phyloP scores from a whole-genome alignment of 2,329 filamentous ascomycete species.

The Pseudocercospora fuligena region DNA sequence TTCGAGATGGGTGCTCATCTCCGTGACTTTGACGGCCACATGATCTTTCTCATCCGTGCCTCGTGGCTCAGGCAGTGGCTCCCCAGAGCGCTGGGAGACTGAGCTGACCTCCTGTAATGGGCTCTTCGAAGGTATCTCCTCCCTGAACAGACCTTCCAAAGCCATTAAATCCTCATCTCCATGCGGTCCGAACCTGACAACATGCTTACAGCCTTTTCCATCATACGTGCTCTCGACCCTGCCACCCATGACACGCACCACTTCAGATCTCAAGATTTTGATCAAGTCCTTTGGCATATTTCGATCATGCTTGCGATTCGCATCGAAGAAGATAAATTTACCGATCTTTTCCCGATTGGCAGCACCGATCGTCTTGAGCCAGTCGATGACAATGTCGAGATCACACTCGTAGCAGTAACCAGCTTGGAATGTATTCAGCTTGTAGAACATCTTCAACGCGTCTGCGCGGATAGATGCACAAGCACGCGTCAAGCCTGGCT shows the following conservation, averaged over 20 bases:
- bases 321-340: constrained; percentile 26
- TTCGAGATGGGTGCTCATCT: neutral
- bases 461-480: constrained; percentile 28
- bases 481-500: constrained; percentile 29
- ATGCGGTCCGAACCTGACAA: constrained; percentile 18
- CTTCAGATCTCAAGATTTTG: constrained; percentile 20
- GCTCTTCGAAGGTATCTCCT: neutral
- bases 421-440: constrained; percentile 28
- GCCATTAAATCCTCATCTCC: constrained; percentile 21
- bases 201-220: constrained; percentile 22
- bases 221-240: constrained; percentile 20
- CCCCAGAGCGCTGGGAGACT: neutral
- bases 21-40: neutral
- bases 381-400: constrained; percentile 20
- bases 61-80: neutral
- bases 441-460: constrained; percentile 34
- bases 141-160: constrained; percentile 20
- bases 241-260: constrained; percentile 22
- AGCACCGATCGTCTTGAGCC: constrained; percentile 26
- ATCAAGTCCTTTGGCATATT: constrained; percentile 24
- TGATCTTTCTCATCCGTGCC: neutral
- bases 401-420: constrained; percentile 32
- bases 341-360: constrained; percentile 25
- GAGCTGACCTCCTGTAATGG: neutral
- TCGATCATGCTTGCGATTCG: constrained; percentile 23